These are phyloP conservation scores for Gymnopus androsaceus DNA, from an alignment of 1,284 basidiomycete species.

Conservation along the genomic window DNA sequence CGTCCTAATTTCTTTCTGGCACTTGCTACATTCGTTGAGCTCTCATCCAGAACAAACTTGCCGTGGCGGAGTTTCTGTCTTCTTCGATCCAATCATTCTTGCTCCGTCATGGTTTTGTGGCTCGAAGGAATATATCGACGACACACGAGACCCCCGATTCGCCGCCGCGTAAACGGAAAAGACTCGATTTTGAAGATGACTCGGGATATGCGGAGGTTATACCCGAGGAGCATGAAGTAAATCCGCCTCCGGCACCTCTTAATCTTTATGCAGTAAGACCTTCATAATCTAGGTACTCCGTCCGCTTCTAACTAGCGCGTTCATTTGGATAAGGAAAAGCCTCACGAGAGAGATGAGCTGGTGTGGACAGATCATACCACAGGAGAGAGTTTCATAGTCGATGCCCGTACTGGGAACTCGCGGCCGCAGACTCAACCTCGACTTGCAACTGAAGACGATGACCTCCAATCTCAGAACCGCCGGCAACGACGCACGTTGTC, in stretches of 20 bases:
- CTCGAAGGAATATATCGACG: conserved; percentile 5
- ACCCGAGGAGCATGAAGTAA: conserved; percentile 12
- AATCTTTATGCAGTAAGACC: conserved; percentile 15
- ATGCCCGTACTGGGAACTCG: conserved; percentile 65
- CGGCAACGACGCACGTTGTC: conserved; percentile 29
- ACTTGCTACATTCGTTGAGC: conserved; percentile 5
- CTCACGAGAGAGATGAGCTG: conserved; percentile 30
- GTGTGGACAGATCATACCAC: conserved; percentile 66
- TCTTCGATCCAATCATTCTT: conserved; percentile 68
- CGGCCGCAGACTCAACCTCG: conserved; percentile 36
- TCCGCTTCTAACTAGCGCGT: conserved; percentile 11
- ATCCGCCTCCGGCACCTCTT: conserved; percentile 14
- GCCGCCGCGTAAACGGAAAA: conserved; percentile 48
- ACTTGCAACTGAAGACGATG: conserved; percentile 15
- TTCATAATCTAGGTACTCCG: not conserved
- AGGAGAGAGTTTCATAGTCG: conserved; percentile 69
- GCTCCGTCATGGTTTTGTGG: conserved; percentile 59
- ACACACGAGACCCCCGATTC: conserved; percentile 16
- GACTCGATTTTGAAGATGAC: conserved; percentile 30
- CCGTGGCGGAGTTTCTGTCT: conserved; percentile 57
- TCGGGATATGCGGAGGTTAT: conserved; percentile 33
- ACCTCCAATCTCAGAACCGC: not conserved
- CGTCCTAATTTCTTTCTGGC: not conserved
- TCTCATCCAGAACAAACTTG: conserved; percentile 49
- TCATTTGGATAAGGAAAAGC: not conserved